Evolutionary conservation across 2,329 filamentous ascomycete genomes (phyloP).

Genomic region (Dactylellina cionopaga): DNA sequence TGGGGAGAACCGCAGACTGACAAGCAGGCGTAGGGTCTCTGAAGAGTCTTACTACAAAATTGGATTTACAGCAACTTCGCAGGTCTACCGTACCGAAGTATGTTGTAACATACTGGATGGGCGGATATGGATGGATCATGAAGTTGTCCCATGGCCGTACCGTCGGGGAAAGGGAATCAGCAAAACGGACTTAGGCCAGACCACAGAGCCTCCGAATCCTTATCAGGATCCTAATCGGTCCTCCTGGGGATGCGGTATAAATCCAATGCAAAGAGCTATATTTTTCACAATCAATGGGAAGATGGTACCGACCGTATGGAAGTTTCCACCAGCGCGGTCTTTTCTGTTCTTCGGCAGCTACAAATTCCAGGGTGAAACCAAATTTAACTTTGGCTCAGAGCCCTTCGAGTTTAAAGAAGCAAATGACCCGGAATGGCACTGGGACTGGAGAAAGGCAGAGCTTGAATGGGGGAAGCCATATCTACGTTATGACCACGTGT

Average conservation of each 20-base stretch:
- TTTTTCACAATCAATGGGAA: conserved; percentile 18
- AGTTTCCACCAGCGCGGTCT: not conserved
- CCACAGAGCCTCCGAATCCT: not conserved
- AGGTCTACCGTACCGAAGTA: no score
- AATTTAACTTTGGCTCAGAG: conserved; percentile 19
- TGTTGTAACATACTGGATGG: no score
- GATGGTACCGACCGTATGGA: not conserved
- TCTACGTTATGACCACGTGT: no score
- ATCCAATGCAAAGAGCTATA: not conserved
- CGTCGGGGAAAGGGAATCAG: no score
- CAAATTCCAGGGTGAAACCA: not conserved
- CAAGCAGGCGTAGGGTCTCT: not conserved
- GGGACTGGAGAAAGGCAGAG: not conserved
- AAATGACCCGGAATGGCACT: not conserved
- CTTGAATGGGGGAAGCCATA: no score
- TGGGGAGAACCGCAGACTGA: not conserved
- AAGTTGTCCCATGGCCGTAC: no score
- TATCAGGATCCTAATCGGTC: not conserved
- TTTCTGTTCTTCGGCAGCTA: not conserved
- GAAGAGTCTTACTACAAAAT: no score
- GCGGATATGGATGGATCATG: no score
- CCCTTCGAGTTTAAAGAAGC: conserved; percentile 16
- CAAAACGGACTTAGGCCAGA: no score
- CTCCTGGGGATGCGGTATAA: conserved; percentile 7
- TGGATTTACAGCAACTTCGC: no score